Evolutionary conservation across 345 rosid genomes (phyloP).

Genomic region (Alliaria petiolata): DNA sequence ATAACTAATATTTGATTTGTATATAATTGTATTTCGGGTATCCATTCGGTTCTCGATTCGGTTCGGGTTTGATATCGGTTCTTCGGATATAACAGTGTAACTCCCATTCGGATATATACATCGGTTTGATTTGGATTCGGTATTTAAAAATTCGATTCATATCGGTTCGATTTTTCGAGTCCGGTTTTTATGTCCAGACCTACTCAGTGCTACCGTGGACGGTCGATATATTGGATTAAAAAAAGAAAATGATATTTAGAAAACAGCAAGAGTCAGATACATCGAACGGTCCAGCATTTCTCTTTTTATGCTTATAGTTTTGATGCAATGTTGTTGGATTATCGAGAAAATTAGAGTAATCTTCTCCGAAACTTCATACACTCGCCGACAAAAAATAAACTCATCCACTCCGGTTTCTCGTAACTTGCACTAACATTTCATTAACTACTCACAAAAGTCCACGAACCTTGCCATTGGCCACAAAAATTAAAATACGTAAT

Average conservation of each 20-base stretch:
- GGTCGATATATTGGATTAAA: conserved; percentile 8
- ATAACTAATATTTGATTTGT: no score
- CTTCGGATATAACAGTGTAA: no score
- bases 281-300: conserved; percentile 21
- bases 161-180: no score
- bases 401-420: conserved; percentile 22
- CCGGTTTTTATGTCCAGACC: background rate
- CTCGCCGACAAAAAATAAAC: conserved; percentile 14
- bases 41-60: no score
- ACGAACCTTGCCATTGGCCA: conserved; percentile 25
- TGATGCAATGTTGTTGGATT: background rate
- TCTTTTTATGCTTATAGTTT: background rate
- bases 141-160: no score
- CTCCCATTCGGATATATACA: no score
- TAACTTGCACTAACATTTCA: conserved; percentile 26
- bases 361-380: conserved; percentile 29
- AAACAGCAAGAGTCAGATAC: conserved; percentile 9
- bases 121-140: no score
- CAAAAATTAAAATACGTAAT: background rate
- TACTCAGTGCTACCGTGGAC: conserved; percentile 18
- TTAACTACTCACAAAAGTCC: conserved; percentile 14
- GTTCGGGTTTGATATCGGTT: no score
- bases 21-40: no score
- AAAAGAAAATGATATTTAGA: background rate
- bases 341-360: conserved; percentile 1